Evolutionary conservation across 2,329 filamentous ascomycete genomes (phyloP), one percentile per base, ranked within the genome.

Genomic region (Madurella mycetomatis): DNA sequence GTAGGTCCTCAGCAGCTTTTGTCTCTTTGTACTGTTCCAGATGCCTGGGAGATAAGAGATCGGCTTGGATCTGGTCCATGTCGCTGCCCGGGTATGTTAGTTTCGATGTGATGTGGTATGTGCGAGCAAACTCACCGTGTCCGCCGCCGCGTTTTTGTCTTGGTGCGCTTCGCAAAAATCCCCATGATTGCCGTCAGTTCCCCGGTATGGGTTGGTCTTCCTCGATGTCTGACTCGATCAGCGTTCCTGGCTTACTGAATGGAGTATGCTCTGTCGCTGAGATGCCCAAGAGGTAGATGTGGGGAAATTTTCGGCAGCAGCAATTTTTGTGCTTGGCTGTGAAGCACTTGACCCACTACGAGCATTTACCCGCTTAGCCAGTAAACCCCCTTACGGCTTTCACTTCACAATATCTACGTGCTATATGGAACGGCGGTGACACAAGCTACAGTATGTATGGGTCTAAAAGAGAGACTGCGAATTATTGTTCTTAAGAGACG

Each of bases 11-110:
- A 18, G 81, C 74, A 5, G 87, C 83, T 68, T 96, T 95, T 42
- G 85, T 83, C 47, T 84, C 81, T 68, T 91, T 88, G 77, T 86
- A 91, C 61, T 89, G 83, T 45, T 83, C 75, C 34, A 99, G 83
- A 67, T 97, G 92, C 69, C 86, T 88, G 17, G 89, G 81, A 32
- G 86, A 88, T 60, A 80, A 76, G 53, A 96, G 73, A 70, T 99
- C 94, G 61, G 85, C 83, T 67, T 92, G 85, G 71, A 97, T 84
- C 74, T 97, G 92, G 72, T 99, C 94, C 66, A 96, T 79, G 72
- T 95, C 92, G 72, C 94, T 94, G 66, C 65, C 65, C n/a, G 46
- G 25, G 18, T 17, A 49, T 52, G 59, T 63, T 49, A 63, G 53
- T 54, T 34, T n/a, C 41, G n/a, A 13, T 43, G 11, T 32, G 31